Evolutionary conservation across 2,329 filamentous ascomycete genomes (phyloP), one percentile per base, ranked within the genome.

Genomic region (Penicillium olsonii): DNA sequence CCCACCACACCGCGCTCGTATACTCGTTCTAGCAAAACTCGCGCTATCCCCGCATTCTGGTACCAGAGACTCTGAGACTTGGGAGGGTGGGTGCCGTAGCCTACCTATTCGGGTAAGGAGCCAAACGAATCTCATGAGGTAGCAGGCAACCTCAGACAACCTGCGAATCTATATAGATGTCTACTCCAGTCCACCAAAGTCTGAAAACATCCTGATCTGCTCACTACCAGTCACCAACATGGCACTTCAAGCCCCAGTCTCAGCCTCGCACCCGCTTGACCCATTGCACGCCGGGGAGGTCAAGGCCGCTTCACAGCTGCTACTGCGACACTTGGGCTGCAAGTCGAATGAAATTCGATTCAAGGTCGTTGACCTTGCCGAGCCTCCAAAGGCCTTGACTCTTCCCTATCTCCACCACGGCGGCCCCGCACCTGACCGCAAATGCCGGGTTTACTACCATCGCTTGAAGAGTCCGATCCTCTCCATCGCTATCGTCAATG

Each of bases 331-430:
- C 29, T 31, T 31, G 29, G 29, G 29, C 12, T 31, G 29, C 29
- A 31, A 31, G 29, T 31, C 29, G 14, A 31, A 31, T 31, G 29
- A 31, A 14, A n/a, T 31, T 31, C 29, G 29, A 12, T 31, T 31
- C 29, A 31, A 31, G 29, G 29, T 31, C 6, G 12, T 31, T 31
- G 29, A 31, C 14, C 18, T 46, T n/a, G 22, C 20, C 10, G 41
- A 43, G n/a, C 41, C 41, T 35, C 17, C 41, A 15, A 43, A 43
- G 17, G 41, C 17, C 29, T 20, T 31, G 27, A 45, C 42, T 14
- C 15, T 45, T 8, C 22, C 24, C 17, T 38, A 45, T 20, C 22
- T 45, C 38, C 42, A 45, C 10, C 19, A 38, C n/a, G 34, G 20
- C 19, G 42, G 17, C 9, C 14, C 34, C 10, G 34, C n/a, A 10